Base-by-base conservation (phyloP, 192 early-diverging fungal species). In the Coemansia sp. region DNA sequence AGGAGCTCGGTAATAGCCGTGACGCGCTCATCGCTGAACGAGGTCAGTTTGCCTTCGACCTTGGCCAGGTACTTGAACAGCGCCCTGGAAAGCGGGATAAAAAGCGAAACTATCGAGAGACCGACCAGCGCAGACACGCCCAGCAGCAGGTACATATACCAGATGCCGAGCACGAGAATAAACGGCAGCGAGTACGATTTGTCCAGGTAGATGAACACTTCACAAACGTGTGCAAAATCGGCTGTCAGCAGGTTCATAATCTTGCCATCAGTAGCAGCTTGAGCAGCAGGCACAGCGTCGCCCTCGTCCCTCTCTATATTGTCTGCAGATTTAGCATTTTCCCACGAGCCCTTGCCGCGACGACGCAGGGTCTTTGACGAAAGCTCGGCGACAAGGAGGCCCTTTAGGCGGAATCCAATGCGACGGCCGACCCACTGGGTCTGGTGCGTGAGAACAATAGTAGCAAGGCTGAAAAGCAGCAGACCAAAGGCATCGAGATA, bases 91-190 rank as follows among this genome's bases (percentile, higher is more conserved):
- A 87, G 10, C 23, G 88, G 87, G 40, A 84, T 85, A 20, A 77
- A 74, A 10, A 88, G 16, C n/a, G 91, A 38, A 65, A 93, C 85
- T 26, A 87, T 77, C 0, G 76, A 71, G 11, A 94, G 74, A 18
- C 92, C 93, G 38, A 86, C 86, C 9, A 94, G 33, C 5, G 91
- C 92, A 13, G 92, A 86, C 21, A 84, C 77, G 5, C 94, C 94
- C 46, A 96, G 76, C 23, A 96, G 71, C 59, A 62, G 66, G 50
- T 91, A 88, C 57, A 96, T 79, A 50, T 82, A 83, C 60, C 70
- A 64, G 34, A 92, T 78, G n/a, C 85, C 87, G 35, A 92, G 74
- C 23, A 86, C 23, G 46, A 90, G 75, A 59, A 86, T 84, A n/a
- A 89, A 46, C 1, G 89, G 89, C 50, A 76, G 83, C 36, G 70